These are phyloP conservation scores for Beta macrorhiza DNA, from an alignment of 179 eudicot genomes.

Conservation along the genomic window DNA sequence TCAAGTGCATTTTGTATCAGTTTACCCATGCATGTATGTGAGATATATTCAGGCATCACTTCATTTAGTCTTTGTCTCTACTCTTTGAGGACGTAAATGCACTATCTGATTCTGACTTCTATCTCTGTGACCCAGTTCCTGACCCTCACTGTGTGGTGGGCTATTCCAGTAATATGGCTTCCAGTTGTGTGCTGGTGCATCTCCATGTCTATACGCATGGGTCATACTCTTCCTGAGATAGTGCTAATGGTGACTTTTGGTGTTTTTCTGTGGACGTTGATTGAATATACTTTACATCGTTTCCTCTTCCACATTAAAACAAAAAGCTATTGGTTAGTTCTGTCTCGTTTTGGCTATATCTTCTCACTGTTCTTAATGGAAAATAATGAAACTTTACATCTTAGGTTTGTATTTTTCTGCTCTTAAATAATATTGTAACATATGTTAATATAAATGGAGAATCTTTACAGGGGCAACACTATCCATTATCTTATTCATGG, in stretches of 20 bases:
- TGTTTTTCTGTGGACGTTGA: conserved; percentile 73
- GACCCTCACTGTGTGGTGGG: conserved; percentile 85
- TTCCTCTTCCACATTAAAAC: conserved; percentile 95
- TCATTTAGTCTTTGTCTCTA: neutral
- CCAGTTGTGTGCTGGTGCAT: conserved; percentile 83
- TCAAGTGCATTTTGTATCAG: neutral
- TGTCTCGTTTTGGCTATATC: conserved; percentile 8
- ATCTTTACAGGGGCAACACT: conserved; percentile 74
- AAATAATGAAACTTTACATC: neutral
- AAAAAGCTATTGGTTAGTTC: conserved; percentile 73
- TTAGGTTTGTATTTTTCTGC: neutral
- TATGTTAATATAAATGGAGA: neutral
- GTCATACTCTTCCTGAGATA: conserved; percentile 56
- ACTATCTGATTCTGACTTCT: conserved; percentile 14
- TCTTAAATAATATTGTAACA: neutral
- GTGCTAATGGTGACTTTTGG: conserved; percentile 56
- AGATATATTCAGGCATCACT: neutral
- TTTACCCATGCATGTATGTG: neutral
- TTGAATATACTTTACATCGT: conserved; percentile 87
- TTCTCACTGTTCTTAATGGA: neutral
- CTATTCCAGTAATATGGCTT: conserved; percentile 83
- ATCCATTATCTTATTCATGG: conserved; percentile 93
- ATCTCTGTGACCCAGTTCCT: conserved; percentile 51
- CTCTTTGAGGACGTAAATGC: neutral
- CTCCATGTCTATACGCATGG: conserved; percentile 60